Percentiles rank a stretch among this genome's conserved stretches.
phyloP scores from a whole-genome alignment of 2,329 filamentous ascomycete genomes.

The Aspergillus spinulosporus region DNA sequence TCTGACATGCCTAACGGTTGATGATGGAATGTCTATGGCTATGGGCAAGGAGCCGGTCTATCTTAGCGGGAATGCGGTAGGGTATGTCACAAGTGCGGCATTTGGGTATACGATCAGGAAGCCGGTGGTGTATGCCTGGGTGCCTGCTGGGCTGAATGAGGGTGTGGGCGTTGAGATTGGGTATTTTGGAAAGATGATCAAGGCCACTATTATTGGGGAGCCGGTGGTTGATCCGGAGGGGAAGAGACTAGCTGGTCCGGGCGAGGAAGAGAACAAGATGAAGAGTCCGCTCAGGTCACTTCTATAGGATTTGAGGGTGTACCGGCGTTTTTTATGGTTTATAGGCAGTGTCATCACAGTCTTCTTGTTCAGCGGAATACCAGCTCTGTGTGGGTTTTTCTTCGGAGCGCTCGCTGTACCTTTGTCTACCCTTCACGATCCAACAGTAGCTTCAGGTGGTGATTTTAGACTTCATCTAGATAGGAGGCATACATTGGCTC shows the following conservation, averaged over 20 bases:
- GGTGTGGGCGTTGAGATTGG: constrained; percentile 59
- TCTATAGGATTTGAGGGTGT: too few relatives aligned
- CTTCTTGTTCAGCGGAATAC: too few relatives aligned
- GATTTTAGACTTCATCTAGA: too few relatives aligned
- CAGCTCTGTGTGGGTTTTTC: too few relatives aligned
- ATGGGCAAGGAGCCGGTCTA: constrained; percentile 65
- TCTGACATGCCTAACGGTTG: constrained; percentile 53
- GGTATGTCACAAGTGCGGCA: constrained; percentile 62
- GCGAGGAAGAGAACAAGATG: too few relatives aligned
- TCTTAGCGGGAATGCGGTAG: constrained; percentile 47
- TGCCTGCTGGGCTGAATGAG: constrained; percentile 50
- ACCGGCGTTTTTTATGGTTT: too few relatives aligned
- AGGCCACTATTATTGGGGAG: constrained; percentile 55
- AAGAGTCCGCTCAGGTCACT: too few relatives aligned
- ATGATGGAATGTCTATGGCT: constrained; percentile 59
- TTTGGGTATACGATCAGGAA: constrained; percentile 62
- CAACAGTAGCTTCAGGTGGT: too few relatives aligned
- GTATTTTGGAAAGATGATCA: constrained; percentile 59
- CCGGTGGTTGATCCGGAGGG: constrained; percentile 50
- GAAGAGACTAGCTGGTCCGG: constrained; percentile 33
- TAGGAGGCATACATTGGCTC: too few relatives aligned
- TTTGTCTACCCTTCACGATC: too few relatives aligned
- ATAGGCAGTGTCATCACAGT: too few relatives aligned
- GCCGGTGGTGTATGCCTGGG: constrained; percentile 61
- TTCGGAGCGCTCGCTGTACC: too few relatives aligned